Conservation (phyloP, 306 rosid genomes). For the Vigna radiata region DNA sequence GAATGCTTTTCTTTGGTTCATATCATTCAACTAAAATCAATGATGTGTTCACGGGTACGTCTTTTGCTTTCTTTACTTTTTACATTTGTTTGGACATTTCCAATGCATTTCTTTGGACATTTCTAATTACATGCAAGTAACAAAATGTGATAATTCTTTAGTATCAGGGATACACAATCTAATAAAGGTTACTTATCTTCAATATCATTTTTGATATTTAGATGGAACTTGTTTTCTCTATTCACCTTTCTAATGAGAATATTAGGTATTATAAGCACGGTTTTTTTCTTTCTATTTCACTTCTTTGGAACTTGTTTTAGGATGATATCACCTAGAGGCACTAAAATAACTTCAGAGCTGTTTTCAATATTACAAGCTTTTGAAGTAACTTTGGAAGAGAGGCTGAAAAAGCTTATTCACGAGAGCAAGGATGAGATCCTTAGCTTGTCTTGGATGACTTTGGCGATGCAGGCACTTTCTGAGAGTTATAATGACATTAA, state of each 20-base stretch:
- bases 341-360: conserved; percentile 62
- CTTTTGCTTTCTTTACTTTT: conserved; percentile 40
- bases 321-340: conserved; percentile 62
- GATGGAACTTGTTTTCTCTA: conserved; percentile 26
- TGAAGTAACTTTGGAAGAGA: conserved; percentile 75
- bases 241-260: neutral
- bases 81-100: conserved; percentile 25
- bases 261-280: neutral
- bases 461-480: conserved; percentile 69
- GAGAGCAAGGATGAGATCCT: conserved; percentile 65
- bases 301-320: conserved; percentile 57
- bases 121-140: no score
- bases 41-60: conserved; percentile 47
- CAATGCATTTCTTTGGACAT: conserved; percentile 14
- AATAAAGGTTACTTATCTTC: neutral
- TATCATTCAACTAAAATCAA: conserved; percentile 47
- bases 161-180: neutral
- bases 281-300: neutral
- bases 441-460: conserved; percentile 84
- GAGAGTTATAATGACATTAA: conserved; percentile 75
- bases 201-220: neutral
- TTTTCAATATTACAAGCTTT: conserved; percentile 55
- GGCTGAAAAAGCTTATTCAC: conserved; percentile 74
- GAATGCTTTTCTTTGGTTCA: conserved; percentile 41
- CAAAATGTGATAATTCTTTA: neutral